Percentiles rank a stretch among this genome's conserved stretches.
Conservation (phyloP, 2,329 filamentous ascomycete genomes). For the Monilinia fructigena region DNA sequence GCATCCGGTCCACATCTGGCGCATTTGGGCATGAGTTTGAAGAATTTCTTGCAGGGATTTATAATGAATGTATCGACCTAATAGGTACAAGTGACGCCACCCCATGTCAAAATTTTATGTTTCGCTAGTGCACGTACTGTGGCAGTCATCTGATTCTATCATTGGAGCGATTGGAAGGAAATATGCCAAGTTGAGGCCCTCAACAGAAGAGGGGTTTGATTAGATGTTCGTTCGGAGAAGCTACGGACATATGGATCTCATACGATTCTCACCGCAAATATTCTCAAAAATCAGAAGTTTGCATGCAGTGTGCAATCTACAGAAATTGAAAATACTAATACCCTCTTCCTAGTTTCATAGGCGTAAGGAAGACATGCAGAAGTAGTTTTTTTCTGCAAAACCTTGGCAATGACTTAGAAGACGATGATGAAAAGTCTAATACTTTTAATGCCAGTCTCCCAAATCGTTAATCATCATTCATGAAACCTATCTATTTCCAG, state of each 20-base stretch:
- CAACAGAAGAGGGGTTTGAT: conserved; percentile 20
- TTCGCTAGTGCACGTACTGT: conserved; percentile 24
- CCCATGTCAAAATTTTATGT: not conserved
- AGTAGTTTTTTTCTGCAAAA: conserved; percentile 2
- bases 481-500: conserved; percentile 11
- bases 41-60: conserved; percentile 19
- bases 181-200: conserved; percentile 9
- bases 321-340: conserved; percentile 5
- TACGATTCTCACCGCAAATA: conserved; percentile 12
- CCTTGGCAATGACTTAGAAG: conserved; percentile 7
- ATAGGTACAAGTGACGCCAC: conserved; percentile 8
- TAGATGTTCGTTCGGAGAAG: not conserved
- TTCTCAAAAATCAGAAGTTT: conserved; percentile 2
- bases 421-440: not conserved
- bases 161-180: conserved; percentile 18
- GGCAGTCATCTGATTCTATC: conserved; percentile 22
- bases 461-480: not conserved
- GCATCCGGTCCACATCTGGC: conserved; percentile 15
- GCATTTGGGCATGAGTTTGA: conserved; percentile 18
- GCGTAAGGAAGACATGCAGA: not conserved
- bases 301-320: conserved; percentile 14
- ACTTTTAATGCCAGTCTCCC: conserved; percentile 7
- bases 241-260: conserved; percentile 5
- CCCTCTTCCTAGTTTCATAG: not conserved
- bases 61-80: conserved; percentile 20